Percentiles rank a stretch among this genome's conserved stretches.
phyloP scores from a whole-genome alignment of 2,329 filamentous ascomycete genomes.

The Sclerotinia sclerotiorum region DNA sequence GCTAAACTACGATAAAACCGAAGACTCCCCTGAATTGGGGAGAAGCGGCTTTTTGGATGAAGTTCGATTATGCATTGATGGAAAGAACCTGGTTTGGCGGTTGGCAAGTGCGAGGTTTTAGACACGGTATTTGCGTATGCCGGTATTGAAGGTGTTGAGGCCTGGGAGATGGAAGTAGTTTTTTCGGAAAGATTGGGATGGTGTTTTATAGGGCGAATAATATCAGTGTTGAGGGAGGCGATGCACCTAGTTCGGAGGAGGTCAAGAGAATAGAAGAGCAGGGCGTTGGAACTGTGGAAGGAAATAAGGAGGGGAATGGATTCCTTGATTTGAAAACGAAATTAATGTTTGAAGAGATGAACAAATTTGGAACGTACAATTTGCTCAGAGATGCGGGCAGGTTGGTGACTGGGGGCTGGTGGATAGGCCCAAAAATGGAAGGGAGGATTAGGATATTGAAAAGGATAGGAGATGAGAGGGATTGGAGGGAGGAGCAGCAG shows the following conservation, averaged over 20 bases:
- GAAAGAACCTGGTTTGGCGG: conserved; percentile 53
- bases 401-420: conserved; percentile 58
- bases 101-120: conserved; percentile 57
- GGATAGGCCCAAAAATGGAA: conserved; percentile 62
- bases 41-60: conserved; percentile 58
- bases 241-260: conserved; percentile 27
- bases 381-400: conserved; percentile 44
- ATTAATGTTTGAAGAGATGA: conserved; percentile 34
- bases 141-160: conserved; percentile 59
- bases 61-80: conserved; percentile 61
- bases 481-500: conserved; percentile 2
- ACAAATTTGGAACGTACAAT: conserved; percentile 35
- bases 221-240: conserved; percentile 21
- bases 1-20: conserved; percentile 60
- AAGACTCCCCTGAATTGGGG: conserved; percentile 49
- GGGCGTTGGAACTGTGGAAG: conserved; percentile 39
- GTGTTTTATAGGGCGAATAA: conserved; percentile 35
- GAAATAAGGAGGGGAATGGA: conserved; percentile 40
- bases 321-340: conserved; percentile 32
- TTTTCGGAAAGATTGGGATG: conserved; percentile 31
- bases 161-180: conserved; percentile 45
- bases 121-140: conserved; percentile 58
- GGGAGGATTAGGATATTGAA: conserved; percentile 42
- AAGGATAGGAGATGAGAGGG: conserved; percentile 28
- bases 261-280: conserved; percentile 33